Evolutionary conservation across 192 early-diverging fungal genomes (phyloP).

Genomic region (Chytriomyces confervae): DNA sequence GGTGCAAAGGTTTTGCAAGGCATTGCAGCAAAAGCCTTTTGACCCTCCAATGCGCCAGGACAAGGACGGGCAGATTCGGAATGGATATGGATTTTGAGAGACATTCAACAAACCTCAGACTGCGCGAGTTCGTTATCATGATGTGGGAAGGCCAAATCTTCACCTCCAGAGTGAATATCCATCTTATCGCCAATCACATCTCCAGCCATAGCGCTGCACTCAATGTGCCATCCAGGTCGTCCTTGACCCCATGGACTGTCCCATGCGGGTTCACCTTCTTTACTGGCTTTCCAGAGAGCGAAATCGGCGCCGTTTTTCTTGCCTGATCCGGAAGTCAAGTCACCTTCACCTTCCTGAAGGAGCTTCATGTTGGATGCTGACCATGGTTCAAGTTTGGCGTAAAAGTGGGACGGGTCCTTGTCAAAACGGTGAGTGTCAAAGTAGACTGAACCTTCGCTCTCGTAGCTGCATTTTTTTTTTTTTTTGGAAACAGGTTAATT

Average conservation of each 20-base stretch:
- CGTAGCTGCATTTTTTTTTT: conserved; percentile 63
- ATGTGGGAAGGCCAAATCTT: conserved; percentile 96
- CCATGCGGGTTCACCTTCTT: conserved; percentile 95
- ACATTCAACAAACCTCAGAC: conserved; percentile 65
- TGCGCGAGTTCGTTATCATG: conserved; percentile 99
- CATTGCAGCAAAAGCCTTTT: background rate
- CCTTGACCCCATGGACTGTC: conserved; percentile 90
- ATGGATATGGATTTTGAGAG: background rate
- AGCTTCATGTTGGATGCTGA: conserved; percentile 81
- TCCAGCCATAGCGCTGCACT: conserved; percentile 98
- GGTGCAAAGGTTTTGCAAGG: background rate
- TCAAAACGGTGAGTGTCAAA: conserved; percentile 90
- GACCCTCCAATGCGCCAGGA: conserved; percentile 8
- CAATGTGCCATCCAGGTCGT: conserved; percentile 99
- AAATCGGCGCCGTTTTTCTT: conserved; percentile 85
- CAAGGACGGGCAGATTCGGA: conserved; percentile 24
- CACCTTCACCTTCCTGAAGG: conserved; percentile 91
- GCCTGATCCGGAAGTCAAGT: conserved; percentile 66
- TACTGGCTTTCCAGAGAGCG: conserved; percentile 94
- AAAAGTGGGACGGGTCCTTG: conserved; percentile 80
- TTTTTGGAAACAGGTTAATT: conserved; percentile 2
- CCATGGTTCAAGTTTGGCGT: conserved; percentile 93
- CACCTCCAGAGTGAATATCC: conserved; percentile 96
- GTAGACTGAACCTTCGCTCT: conserved; percentile 88
- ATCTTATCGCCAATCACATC: conserved; percentile 85